phyloP scores from a whole-genome alignment of 1,139 yeast species.

The Debaryomyces psychrophilus region DNA sequence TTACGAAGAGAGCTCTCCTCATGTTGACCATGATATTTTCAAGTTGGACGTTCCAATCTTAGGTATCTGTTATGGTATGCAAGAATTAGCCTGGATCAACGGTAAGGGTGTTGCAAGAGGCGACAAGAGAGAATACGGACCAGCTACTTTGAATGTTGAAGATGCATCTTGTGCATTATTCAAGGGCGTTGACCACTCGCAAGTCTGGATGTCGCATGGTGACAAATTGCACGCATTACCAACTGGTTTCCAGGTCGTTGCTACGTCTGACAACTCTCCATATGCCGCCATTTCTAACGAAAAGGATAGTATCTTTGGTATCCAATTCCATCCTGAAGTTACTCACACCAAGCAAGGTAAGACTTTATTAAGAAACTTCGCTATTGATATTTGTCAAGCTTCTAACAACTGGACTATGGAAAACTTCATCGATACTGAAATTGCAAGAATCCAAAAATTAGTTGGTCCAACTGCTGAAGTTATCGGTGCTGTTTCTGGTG shows the following conservation, averaged over 20 bases:
- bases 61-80: slow-evolving; percentile 99
- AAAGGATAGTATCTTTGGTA: slow-evolving; percentile 78
- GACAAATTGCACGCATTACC: slow-evolving; percentile 94
- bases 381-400: slow-evolving; percentile 86
- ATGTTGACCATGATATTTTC: slow-evolving; percentile 93
- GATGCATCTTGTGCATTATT: slow-evolving; percentile 73
- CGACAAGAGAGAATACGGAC: slow-evolving; percentile 98
- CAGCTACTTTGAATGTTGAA: slow-evolving; percentile 81
- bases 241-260: slow-evolving; percentile 84
- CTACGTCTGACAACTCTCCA: slow-evolving; percentile 92
- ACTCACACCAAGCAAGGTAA: slow-evolving; percentile 95
- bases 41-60: slow-evolving; percentile 89
- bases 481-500: slow-evolving; percentile 99
- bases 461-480: slow-evolving; percentile 99
- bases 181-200: slow-evolving; percentile 86
- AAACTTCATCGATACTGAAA: slow-evolving; percentile 95
- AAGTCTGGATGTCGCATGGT: slow-evolving; percentile 99
- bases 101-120: slow-evolving; percentile 96
- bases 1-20: slow-evolving; percentile 93
- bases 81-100: slow-evolving; percentile 97
- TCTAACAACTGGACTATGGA: slow-evolving; percentile 96
- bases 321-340: slow-evolving; percentile 99
- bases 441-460: slow-evolving; percentile 82
- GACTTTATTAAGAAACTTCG: slow-evolving; percentile 84
- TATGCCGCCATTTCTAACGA: slow-evolving; percentile 89